phyloP scores from a whole-genome alignment of 805 yeast species.

The Metschnikowia anglica region DNA sequence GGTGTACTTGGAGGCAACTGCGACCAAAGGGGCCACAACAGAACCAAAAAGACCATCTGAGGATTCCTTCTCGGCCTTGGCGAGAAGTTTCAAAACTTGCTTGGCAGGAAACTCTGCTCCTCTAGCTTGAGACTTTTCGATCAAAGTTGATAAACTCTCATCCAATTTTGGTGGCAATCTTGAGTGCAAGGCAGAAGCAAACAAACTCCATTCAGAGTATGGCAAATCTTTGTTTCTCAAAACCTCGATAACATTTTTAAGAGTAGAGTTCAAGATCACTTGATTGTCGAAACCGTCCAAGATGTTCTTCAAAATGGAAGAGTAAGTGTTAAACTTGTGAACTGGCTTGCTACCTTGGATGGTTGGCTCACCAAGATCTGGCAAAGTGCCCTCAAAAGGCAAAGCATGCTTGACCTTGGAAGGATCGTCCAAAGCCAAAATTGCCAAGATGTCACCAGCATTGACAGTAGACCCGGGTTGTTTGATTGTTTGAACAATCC shows the following conservation, averaged over 20 bases:
- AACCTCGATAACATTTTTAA: constrained; percentile 67
- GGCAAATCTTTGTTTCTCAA: constrained; percentile 83
- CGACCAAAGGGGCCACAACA: constrained; percentile 70
- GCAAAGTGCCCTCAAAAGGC: constrained; percentile 92
- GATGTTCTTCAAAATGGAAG: constrained; percentile 69
- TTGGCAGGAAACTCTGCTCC: constrained; percentile 91
- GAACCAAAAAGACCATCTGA: constrained; percentile 46
- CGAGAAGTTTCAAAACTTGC: constrained; percentile 70
- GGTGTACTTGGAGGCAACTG: constrained; percentile 66
- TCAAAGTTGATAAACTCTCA: constrained; percentile 56
- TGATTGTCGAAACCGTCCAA: constrained; percentile 93
- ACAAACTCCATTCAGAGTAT: constrained; percentile 85
- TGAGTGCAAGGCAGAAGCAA: constrained; percentile 86
- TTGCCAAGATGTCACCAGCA: constrained; percentile 97
- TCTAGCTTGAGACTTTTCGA: constrained; percentile 65
- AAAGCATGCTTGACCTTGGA: constrained; percentile 95
- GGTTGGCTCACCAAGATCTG: constrained; percentile 80
- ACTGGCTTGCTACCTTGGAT: constrained; percentile 82
- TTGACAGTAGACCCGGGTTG: constrained; percentile 97
- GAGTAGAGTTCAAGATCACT: constrained; percentile 83
- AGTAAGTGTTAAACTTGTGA: constrained; percentile 62
- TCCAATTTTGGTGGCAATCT: constrained; percentile 82
- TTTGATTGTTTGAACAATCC: constrained; percentile 86
- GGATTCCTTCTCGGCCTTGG: constrained; percentile 53
- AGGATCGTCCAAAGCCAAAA: constrained; percentile 92